Base-by-base conservation (phyloP, 2,329 filamentous ascomycete species). In the Cadophora malorum region DNA sequence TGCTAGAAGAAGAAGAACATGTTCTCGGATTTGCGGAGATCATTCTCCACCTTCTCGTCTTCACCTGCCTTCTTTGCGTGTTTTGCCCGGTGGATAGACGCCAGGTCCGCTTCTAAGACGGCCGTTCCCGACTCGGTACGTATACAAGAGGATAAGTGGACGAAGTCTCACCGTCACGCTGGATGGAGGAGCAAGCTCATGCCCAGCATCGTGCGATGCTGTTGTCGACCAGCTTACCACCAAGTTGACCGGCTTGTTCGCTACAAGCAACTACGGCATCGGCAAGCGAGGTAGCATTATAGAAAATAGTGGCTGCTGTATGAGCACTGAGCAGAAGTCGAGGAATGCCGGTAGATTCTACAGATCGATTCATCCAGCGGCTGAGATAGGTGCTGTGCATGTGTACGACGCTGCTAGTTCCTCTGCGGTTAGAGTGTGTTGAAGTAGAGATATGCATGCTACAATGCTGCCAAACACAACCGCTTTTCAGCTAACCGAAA, bases 51-150 rank as follows among this genome's bases (percentile, higher is more conserved):
- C 14, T 16, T 19, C 21, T 58, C 33, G 31, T 38, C 55, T 35
- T 58, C 23, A 61, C 21, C 25, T 61, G 58, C 41, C 41, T 47
- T 61, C 35, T n/a, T 25, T 47, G 21, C 58, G 3, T 61, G 12
- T 61, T 31, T 47, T 61, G 35, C 21, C 38, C 58, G 23, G 21
- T n/a, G 33, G 21, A 41, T 62, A 49, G 59, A 49, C 41, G 59
- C 41, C 23, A 23, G 38, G 49, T 33, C 38, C 59, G 59, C 59
- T 62, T 62, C 23, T 47, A 12, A 52, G 55, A 31, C 64, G 64
- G 64, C 52, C 55, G 47, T 41, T 64, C 38, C 65, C 58, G 65
- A 35, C 52, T 58, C 58, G 58, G 63, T 47, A 62, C 53, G 9
- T 19, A 52, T 28, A 65, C 16, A 47, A 28, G 25, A 47, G n/a